Evolutionary conservation across 257 asterid species (phyloP), one percentile per base, ranked within the genome.

Genomic region (Solanum sejunctum): DNA sequence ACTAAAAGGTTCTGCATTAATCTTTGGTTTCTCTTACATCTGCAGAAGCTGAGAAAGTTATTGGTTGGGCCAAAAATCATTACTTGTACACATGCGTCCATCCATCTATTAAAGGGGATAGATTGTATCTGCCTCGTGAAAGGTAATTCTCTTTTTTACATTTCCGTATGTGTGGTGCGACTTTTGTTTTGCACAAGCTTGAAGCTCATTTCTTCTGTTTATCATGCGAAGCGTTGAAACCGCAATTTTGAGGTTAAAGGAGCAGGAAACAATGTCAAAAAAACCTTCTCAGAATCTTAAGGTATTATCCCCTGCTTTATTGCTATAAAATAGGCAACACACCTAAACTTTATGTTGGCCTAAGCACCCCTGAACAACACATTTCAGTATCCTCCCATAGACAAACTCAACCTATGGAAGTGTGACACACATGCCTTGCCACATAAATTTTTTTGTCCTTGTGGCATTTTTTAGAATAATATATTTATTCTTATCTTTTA

Each of bases 11-110:
- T 87, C 55, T 47, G 82, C 82, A 20, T 43, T 45, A 4, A 56
- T 57, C 71, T 63, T 36, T 84, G 45, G 49, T 60, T 86, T 84
- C 12, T 78, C 49, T 82, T 83, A 84, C 83, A 49, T 81, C 82
- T 87, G 32, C 93, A 96, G 99, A 96, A 90, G 98, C 98, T 43
- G 98, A 96, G 89, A 93, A 87, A 88, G 93, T 96, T 83, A 91
- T 93, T 72, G 99, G 99, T 85, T 96, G 99, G 99, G 98, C 99
- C 77, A 95, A 92, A 89, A 96, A 89, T 87, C 97, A 94, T 89
- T 92, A 95, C 93, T 93, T 96, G 86, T 93, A 94, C 83, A 91
- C 96, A 1, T 93, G 98, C 86, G 87, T 82, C 57, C 85, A 72
- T 88, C 98, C 98, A 86, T 89, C 85, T 64, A 92, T 95, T 16